A percentile compares a stretch with the other conserved stretches of the same genome.
Conservation (phyloP, 1,284 basidiomycete genomes). For the Apiotrichum montevideense region DNA sequence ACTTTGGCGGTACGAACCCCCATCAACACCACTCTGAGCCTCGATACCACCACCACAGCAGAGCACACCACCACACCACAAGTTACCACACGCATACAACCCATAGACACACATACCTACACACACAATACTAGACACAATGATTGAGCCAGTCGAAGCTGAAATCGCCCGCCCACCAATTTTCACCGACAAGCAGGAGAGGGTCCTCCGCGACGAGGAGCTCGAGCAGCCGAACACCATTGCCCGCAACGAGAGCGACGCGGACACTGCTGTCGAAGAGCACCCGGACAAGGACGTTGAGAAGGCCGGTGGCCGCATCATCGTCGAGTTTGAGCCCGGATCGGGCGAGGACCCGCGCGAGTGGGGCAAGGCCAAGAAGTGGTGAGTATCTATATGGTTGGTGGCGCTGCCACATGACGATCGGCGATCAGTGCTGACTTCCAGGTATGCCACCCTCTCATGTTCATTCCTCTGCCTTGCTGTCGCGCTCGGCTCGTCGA, state of each 20-base stretch:
- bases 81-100: neutral
- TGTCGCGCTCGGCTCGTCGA: slow-evolving; percentile 47
- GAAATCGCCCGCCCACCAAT: slow-evolving; percentile 35
- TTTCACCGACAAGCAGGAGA: slow-evolving; percentile 25
- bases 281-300: neutral
- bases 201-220: slow-evolving; percentile 19
- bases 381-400: slow-evolving; percentile 18
- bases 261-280: neutral
- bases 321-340: slow-evolving; percentile 31
- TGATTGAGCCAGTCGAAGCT: slow-evolving; percentile 36
- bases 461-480: slow-evolving; percentile 31
- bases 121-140: neutral
- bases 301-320: slow-evolving; percentile 17
- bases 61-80: neutral
- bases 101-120: neutral
- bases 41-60: neutral
- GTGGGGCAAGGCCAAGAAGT: slow-evolving; percentile 32
- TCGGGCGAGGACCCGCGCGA: slow-evolving; percentile 29
- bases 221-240: slow-evolving; percentile 15
- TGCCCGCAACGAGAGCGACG: neutral
- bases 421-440: too few species aligned
- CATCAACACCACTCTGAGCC: neutral
- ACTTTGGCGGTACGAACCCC: neutral
- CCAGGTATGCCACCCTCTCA: slow-evolving; percentile 27
- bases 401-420: too few species aligned